These are phyloP conservation scores for Starmera dryadoides DNA, from an alignment of 805 yeast species.

Conservation along the genomic window DNA sequence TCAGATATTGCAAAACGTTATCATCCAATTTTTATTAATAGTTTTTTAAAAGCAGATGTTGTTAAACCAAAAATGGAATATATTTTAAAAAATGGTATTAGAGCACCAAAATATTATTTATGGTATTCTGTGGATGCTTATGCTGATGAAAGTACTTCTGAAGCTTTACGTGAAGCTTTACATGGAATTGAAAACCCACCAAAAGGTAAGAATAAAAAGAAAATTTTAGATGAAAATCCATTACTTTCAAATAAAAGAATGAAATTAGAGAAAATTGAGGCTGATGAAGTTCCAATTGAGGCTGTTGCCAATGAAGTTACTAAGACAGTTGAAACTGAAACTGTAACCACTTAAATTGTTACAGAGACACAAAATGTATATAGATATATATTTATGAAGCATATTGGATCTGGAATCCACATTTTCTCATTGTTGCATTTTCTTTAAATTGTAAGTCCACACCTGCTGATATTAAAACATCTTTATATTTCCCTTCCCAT, in stretches of 20 bases:
- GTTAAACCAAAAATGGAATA: slow-evolving; percentile 57
- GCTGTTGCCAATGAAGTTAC: too few relatives aligned
- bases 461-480: slow-evolving; percentile 75
- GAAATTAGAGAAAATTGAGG: neutral
- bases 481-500: slow-evolving; percentile 87
- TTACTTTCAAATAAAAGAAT: neutral
- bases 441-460: slow-evolving; percentile 40
- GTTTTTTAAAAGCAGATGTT: slow-evolving; percentile 50
- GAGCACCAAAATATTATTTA: slow-evolving; percentile 54
- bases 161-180: slow-evolving; percentile 50
- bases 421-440: slow-evolving; percentile 36
- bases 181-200: slow-evolving; percentile 43
- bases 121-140: slow-evolving; percentile 84
- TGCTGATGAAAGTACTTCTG: slow-evolving; percentile 61
- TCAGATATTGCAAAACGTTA: slow-evolving; percentile 59
- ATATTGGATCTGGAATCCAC: slow-evolving; percentile 59
- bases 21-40: slow-evolving; percentile 56
- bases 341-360: too few relatives aligned
- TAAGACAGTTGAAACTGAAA: too few relatives aligned
- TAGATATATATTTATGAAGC: slow-evolving; percentile 33
- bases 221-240: slow-evolving; percentile 6
- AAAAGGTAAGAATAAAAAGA: slow-evolving; percentile 26
- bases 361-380: neutral
- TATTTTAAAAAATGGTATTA: slow-evolving; percentile 50
- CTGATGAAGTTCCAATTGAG: neutral